Evolutionary conservation across 805 yeast genomes (phyloP), one percentile per base, ranked within the genome.

Genomic region (Kodamaea fukazawae): DNA sequence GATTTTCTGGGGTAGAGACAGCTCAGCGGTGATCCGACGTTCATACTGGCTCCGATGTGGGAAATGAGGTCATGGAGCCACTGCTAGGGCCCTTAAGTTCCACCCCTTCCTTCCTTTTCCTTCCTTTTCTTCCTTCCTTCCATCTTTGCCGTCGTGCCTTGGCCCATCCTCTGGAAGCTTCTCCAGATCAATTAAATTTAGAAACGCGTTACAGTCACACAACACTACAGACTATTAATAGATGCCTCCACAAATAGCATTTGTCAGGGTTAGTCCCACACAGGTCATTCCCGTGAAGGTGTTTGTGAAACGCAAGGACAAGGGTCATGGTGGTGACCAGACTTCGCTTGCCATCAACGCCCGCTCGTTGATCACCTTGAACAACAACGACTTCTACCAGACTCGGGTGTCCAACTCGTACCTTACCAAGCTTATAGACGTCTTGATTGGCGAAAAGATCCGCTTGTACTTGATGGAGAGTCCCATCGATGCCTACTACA

Each of bases 191-290:
- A 5, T 20, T 20, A 20, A 20, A 20, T 6, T 20, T 20, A 8
- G 23, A 20, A 20, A 20, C 23, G 23, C 23, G 23, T 8, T 20
- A 5, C 23, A 20, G 23, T 20, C 23, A 20, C 23, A 6, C 23
- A 20, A 5, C 23, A 20, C 23, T 23, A 15, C 20, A 5, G 8
- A 20, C 23, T 20, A 20, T 20, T 20, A 6, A 20, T 20, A 20
- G 13, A 47, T 47, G 51, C 51, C 51, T 4, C 51, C 51, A 9
- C 51, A 47, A 25, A 47, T 47, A 11, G 41, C 42, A 11, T 34
- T 34, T 16, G 36, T 47, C 11, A 31, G 37, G 17, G 18, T 45
- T 2, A 31, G 38, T 9, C 22, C 20, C 13, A 22, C 30, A 4
- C 29, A 38, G 4, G 36, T 32, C 12, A 29, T 45, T 7, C 51